Evolutionary conservation across 345 rosid genomes (phyloP).

Genomic region (Camelina laxa): DNA sequence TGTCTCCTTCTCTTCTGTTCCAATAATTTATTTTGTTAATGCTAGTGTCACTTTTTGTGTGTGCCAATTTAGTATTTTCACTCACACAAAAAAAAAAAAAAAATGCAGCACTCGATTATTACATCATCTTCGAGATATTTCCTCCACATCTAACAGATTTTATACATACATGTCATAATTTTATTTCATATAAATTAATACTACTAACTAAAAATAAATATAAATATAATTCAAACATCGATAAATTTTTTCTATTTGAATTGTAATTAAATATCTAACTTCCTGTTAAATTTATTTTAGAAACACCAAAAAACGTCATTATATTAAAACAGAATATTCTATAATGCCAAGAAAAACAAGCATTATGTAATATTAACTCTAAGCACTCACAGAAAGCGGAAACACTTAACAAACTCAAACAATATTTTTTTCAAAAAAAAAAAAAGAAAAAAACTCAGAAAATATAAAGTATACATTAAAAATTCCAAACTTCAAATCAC

Average conservation of each 20-base stretch:
- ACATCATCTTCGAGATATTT: too few species aligned
- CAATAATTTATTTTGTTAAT: too few species aligned
- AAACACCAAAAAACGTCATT: neutral
- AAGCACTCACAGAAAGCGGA: neutral
- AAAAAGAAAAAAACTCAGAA: too few species aligned
- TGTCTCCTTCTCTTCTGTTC: too few species aligned
- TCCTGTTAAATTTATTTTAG: neutral
- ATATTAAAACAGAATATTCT: neutral
- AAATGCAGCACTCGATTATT: too few species aligned
- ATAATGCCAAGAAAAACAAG: neutral
- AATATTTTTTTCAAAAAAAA: too few species aligned
- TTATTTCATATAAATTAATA: too few species aligned
- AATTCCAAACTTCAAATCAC: neutral
- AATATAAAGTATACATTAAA: conserved; percentile 9
- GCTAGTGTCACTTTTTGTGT: too few species aligned
- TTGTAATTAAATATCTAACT: neutral
- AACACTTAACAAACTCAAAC: neutral
- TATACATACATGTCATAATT: too few species aligned
- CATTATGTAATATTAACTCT: neutral
- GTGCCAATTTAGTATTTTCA: neutral
- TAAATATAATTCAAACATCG: neutral
- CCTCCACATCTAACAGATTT: too few species aligned
- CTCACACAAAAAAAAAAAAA: neutral
- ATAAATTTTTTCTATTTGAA: neutral
- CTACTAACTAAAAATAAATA: neutral